Conservation (phyloP, 2,329 filamentous ascomycete genomes). For the Thyridium curvatum region DNA sequence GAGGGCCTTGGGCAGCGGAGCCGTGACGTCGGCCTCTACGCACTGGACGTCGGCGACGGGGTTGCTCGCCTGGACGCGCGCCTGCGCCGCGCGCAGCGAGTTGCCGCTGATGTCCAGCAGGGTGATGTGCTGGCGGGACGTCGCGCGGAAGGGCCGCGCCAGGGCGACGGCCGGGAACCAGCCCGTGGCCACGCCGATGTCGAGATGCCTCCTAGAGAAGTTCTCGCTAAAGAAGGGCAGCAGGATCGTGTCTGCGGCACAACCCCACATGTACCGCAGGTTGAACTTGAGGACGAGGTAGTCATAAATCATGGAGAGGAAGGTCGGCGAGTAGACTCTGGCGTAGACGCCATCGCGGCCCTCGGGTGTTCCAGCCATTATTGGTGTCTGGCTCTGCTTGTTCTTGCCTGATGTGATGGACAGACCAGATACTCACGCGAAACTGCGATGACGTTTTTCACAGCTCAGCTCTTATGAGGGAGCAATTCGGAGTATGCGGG, state of each 20-base stretch:
- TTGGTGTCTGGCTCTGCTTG: no score
- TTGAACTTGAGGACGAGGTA: slow-evolving; percentile 25
- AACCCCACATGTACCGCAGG: slow-evolving; percentile 28
- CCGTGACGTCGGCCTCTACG: slow-evolving; percentile 27
- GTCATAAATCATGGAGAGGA: slow-evolving; percentile 18
- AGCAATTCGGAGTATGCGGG: no score
- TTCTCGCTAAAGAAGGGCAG: slow-evolving; percentile 25
- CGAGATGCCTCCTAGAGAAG: slow-evolving; percentile 27
- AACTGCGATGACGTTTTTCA: no score
- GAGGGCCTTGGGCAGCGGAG: slow-evolving; percentile 1
- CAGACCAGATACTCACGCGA: no score
- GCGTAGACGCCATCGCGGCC: slow-evolving; percentile 1
- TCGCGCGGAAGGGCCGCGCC: slow-evolving; percentile 7
- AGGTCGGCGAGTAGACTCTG: slow-evolving; percentile 8
- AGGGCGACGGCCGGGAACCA: slow-evolving; percentile 26
- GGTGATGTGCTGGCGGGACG: slow-evolving; percentile 19
- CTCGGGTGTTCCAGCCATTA: neutral
- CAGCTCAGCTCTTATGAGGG: no score
- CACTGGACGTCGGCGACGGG: slow-evolving; percentile 14
- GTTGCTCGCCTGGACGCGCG: slow-evolving; percentile 14
- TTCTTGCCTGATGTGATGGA: no score
- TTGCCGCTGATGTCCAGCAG: slow-evolving; percentile 28
- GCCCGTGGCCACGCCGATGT: slow-evolving; percentile 32
- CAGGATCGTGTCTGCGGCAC: slow-evolving; percentile 19
- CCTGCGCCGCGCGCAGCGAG: slow-evolving; percentile 21